Evolutionary conservation across 768 basidiomycete species (phyloP).

Genomic region (Tylopilus balloui): DNA sequence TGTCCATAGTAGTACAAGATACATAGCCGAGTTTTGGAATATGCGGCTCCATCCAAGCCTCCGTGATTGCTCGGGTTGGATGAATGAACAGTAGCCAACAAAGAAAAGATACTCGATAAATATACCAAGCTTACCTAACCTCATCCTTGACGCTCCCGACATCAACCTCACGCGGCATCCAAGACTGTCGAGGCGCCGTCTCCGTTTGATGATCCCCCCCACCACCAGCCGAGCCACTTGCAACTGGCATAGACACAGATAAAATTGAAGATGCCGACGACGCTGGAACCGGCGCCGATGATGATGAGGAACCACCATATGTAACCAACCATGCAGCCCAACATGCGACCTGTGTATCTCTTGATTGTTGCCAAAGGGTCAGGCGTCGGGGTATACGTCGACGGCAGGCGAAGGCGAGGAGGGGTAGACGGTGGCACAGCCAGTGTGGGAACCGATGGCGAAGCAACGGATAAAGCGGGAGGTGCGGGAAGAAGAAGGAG

Average conservation of each 20-base stretch:
- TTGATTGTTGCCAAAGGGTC: conserved; percentile 54
- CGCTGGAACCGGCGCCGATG: conserved; percentile 70
- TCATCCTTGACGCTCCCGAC: no score
- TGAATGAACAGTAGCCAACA: not conserved
- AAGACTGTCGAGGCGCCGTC: conserved; percentile 1
- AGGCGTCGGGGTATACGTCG: conserved; percentile 45
- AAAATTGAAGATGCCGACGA: conserved; percentile 71
- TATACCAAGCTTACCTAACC: not conserved
- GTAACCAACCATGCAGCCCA: conserved; percentile 75
- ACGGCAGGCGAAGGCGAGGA: conserved; percentile 49
- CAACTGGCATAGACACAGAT: conserved; percentile 62
- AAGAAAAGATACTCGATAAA: not conserved
- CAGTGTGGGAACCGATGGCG: conserved; percentile 15
- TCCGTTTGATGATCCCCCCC: conserved; percentile 12
- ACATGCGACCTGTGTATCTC: conserved; percentile 55
- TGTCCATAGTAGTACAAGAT: not conserved
- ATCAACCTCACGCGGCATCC: conserved; percentile 15
- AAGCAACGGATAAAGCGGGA: conserved; percentile 18
- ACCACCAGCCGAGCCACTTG: conserved; percentile 49
- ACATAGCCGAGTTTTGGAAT: not conserved
- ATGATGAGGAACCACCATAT: conserved; percentile 74
- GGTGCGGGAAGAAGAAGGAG: conserved; percentile 59
- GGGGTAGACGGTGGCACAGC: conserved; percentile 22
- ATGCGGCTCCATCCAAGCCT: not conserved
- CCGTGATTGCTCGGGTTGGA: not conserved